Conservation (phyloP, 768 basidiomycete genomes). For the Myochromella boudieri region DNA sequence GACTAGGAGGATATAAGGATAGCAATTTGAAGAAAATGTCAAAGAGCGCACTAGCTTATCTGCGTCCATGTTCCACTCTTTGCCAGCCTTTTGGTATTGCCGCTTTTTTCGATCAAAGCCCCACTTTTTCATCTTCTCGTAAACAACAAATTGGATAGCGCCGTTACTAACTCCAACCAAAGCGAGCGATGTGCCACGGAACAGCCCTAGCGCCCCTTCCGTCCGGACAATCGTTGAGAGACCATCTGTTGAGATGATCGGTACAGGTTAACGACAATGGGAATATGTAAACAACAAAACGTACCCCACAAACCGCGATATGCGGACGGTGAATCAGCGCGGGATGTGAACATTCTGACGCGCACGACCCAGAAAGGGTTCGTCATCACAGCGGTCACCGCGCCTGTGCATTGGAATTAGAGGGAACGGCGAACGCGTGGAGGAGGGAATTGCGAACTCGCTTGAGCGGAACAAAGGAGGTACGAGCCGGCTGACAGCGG, state of each 20-base stretch:
- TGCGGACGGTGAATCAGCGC: constrained; percentile 59
- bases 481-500: constrained; percentile 76
- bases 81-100: constrained; percentile 59
- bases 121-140: constrained; percentile 94
- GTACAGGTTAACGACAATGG: not conserved
- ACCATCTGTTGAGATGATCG: constrained; percentile 45
- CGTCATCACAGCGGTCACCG: constrained; percentile 89
- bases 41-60: constrained; percentile 76
- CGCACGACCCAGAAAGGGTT: constrained; percentile 99
- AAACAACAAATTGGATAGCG: constrained; percentile 92
- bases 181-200: constrained; percentile 84
- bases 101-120: constrained; percentile 77
- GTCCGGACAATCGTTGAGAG: constrained; percentile 64
- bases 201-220: constrained; percentile 81
- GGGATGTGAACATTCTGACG: constrained; percentile 93
- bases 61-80: constrained; percentile 64
- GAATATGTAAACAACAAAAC: constrained; percentile 22
- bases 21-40: constrained; percentile 1
- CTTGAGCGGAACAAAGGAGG: constrained; percentile 90
- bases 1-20: constrained; percentile 55
- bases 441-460: constrained; percentile 68
- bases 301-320: constrained; percentile 81
- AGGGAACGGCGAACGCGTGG: constrained; percentile 11
- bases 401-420: constrained; percentile 53
- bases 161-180: constrained; percentile 94